Base-by-base conservation (phyloP, 345 rosid species). In the Carallia brachiata region DNA sequence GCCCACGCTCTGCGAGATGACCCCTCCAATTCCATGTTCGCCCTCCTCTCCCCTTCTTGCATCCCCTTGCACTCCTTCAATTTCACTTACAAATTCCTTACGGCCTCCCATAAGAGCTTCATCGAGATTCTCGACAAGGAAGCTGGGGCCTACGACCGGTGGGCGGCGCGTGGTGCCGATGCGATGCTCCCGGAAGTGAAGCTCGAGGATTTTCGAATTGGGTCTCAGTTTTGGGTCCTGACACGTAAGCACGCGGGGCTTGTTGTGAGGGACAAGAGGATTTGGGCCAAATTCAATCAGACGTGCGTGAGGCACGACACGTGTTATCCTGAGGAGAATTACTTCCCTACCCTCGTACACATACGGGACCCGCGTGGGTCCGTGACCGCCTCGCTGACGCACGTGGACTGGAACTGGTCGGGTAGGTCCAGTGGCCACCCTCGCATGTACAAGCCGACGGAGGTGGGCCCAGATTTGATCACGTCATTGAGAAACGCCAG, bases 281-380 rank as follows among this genome's bases (percentile, higher is more conserved):
- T 32, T 32, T 32, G 34, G 34, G 69, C 66, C 9, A 89, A 84
- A 84, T 90, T 90, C 65, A 78, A 82, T 66, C 73, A 68, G 63
- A 85, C 86, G 57, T 93, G 98, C 79, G 52, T 71, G 75, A 59
- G 63, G n/a, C 8, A 36, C 64, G 83, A 81, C 82, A 61, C 81
- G 69, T 93, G 97, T 67, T 90, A 88, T 54, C 97, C 96, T 2
- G 91, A 87, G 12, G 90, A 89, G 50, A 81, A 82, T 78, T 91
- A 89, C 84, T 91, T 93, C 60, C 81, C 96, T 44, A 89, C 98
- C 65, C 89, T 91, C 19, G 2, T 93, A 23, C 76, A 82, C 74
- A 81, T 87, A 91, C 52, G 40, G 64, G 90, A 88, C 58, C 90
- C 89, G 27, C 75, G 82, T 48, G 90, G 92, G 5, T 54, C 79